Percentiles rank a stretch among this genome's conserved stretches.
Evolutionary conservation across 495 filamentous ascomycete genomes (phyloP).

Genomic region (Aspergillus affinis): DNA sequence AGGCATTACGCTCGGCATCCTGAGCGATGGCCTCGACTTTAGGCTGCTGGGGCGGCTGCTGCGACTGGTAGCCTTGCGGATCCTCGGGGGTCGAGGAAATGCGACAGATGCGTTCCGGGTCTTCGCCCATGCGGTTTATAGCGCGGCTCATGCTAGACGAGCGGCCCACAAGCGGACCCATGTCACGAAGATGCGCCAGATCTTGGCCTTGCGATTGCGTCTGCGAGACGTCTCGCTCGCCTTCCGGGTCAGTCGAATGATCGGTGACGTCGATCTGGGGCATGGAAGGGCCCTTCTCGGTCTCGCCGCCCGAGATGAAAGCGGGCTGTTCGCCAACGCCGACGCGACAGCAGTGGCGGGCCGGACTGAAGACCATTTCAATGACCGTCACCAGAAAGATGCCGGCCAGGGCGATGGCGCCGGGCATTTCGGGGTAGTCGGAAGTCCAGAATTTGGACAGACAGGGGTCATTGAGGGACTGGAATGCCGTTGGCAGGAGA

Average conservation of each 20-base stretch:
- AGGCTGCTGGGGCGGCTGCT: slow-evolving; percentile 7
- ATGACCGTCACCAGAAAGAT: slow-evolving; percentile 66
- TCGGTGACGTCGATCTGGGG: slow-evolving; percentile 2
- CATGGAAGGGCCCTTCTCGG: background rate
- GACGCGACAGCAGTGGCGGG: slow-evolving; percentile 28
- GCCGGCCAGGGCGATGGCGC: slow-evolving; percentile 64
- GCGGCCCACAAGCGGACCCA: slow-evolving; percentile 31
- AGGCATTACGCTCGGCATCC: slow-evolving; percentile 22
- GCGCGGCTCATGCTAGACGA: slow-evolving; percentile 33
- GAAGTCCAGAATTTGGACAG: slow-evolving; percentile 66
- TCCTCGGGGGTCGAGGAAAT: slow-evolving; percentile 28
- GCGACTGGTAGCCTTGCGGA: background rate
- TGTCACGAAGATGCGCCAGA: slow-evolving; percentile 27
- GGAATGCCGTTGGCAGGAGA: slow-evolving; percentile 72
- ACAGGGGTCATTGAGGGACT: slow-evolving; percentile 69
- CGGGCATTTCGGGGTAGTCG: slow-evolving; percentile 67
- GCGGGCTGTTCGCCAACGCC: slow-evolving; percentile 5
- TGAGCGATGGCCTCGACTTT: slow-evolving; percentile 16
- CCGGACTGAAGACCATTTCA: slow-evolving; percentile 64
- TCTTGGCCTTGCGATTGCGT: slow-evolving; percentile 9
- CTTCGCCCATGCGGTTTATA: slow-evolving; percentile 31
- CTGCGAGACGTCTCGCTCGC: background rate
- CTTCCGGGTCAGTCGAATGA: background rate
- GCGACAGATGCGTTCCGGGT: slow-evolving; percentile 24
- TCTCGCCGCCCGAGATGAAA: background rate